Evolutionary conservation across 495 filamentous ascomycete genomes (phyloP).

Genomic region (Halenospora varia): DNA sequence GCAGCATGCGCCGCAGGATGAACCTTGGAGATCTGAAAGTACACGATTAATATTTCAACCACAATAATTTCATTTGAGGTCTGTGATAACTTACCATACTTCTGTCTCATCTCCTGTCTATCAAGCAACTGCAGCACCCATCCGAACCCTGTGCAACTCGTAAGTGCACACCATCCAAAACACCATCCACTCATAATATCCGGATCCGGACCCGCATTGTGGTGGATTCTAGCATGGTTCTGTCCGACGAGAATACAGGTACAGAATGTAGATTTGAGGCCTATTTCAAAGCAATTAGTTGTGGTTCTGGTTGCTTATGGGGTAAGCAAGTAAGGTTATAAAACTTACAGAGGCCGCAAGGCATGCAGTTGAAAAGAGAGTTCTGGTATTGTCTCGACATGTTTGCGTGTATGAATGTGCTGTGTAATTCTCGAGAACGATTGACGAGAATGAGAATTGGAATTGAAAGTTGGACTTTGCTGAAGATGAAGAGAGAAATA

Average conservation of each 20-base stretch:
- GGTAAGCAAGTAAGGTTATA: background rate
- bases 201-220: background rate
- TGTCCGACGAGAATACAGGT: constrained; percentile 1
- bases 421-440: background rate
- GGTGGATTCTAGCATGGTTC: background rate
- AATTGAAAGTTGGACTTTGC: too few relatives aligned
- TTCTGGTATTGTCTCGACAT: background rate
- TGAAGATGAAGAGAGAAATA: background rate
- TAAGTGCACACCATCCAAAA: background rate
- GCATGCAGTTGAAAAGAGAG: background rate
- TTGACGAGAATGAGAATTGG: background rate
- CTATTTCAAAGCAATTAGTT: background rate
- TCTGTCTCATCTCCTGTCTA: background rate
- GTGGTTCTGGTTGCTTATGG: background rate
- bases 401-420: background rate
- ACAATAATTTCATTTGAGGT: background rate
- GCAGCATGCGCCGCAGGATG: background rate
- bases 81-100: background rate
- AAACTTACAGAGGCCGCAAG: background rate
- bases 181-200: background rate
- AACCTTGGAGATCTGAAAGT: background rate
- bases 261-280: background rate
- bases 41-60: background rate
- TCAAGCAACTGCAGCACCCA: background rate
- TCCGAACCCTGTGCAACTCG: background rate